Conservation (phyloP, 164 flowering plant genomes). For the Vitis riparia region DNA sequence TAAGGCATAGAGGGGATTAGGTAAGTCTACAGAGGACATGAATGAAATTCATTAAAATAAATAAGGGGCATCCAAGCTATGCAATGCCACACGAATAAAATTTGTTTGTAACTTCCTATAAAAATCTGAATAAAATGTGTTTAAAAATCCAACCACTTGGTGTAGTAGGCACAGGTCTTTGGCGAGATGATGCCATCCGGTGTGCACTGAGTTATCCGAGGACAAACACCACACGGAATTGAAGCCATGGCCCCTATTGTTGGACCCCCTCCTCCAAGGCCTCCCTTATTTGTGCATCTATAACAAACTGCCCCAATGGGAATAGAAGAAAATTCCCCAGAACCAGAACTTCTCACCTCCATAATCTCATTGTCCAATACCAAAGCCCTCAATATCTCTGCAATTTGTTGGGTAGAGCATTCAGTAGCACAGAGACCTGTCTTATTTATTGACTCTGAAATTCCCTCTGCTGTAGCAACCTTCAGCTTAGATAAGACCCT, state of each 20-base stretch:
- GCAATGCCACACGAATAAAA: background rate
- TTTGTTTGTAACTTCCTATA: background rate
- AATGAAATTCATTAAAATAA: background rate
- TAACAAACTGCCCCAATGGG: constrained; percentile 65
- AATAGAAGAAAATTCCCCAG: constrained; percentile 53
- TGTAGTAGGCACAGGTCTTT: constrained; percentile 60
- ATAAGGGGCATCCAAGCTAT: background rate
- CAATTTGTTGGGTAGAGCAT: constrained; percentile 33
- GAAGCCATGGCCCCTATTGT: constrained; percentile 55
- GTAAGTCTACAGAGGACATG: background rate
- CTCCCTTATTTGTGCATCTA: constrained; percentile 20
- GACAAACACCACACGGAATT: constrained; percentile 93
- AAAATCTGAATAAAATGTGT: background rate
- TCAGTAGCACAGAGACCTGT: constrained; percentile 19
- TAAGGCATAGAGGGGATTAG: background rate
- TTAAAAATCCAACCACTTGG: constrained; percentile 73
- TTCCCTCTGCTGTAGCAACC: constrained; percentile 51
- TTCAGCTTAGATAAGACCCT: constrained; percentile 26
- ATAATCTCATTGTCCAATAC: constrained; percentile 57
- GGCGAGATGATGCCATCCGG: constrained; percentile 87
- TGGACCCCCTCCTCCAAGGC: constrained; percentile 20
- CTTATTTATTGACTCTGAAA: constrained; percentile 27
- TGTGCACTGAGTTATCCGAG: constrained; percentile 60
- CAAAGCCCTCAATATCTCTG: constrained; percentile 56
- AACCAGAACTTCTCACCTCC: constrained; percentile 60